These are phyloP conservation scores for Schwanniomyces etchellsii DNA, from an alignment of 1,139 yeast genomes.

Conservation along the genomic window DNA sequence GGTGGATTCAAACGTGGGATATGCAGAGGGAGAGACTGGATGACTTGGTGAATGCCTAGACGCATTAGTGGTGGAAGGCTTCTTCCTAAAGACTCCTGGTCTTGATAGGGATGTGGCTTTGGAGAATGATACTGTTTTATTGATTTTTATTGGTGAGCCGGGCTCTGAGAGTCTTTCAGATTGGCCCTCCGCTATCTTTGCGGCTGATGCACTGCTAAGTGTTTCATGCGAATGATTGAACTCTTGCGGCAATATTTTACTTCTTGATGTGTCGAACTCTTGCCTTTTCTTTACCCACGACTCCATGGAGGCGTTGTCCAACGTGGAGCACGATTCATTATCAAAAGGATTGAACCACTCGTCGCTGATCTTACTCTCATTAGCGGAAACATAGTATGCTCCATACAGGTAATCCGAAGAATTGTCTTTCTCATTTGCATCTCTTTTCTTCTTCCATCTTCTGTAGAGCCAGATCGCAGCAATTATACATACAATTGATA, in stretches of 20 bases:
- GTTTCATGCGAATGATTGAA: slow-evolving; percentile 29
- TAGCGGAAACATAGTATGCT: slow-evolving; percentile 13
- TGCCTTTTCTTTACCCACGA: slow-evolving; percentile 52
- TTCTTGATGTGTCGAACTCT: slow-evolving; percentile 34
- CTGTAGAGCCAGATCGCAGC: neutral
- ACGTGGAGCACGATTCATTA: slow-evolving; percentile 39
- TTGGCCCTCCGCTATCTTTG: slow-evolving; percentile 1
- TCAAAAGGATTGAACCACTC: slow-evolving; percentile 1
- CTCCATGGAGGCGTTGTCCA: slow-evolving; percentile 32
- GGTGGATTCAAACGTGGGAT: slow-evolving; percentile 1
- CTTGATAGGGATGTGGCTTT: slow-evolving; percentile 7
- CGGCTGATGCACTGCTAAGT: slow-evolving; percentile 9
- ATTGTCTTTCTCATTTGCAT: slow-evolving; percentile 17
- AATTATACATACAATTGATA: slow-evolving; percentile 8
- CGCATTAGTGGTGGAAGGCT: slow-evolving; percentile 3
- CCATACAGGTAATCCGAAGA: slow-evolving; percentile 34
- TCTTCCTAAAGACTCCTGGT: neutral
- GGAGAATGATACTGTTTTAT: slow-evolving; percentile 19
- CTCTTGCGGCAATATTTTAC: slow-evolving; percentile 16
- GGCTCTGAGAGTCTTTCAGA: slow-evolving; percentile 8
- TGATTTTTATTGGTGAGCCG: slow-evolving; percentile 17
- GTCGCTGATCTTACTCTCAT: neutral
- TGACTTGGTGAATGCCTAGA: neutral
- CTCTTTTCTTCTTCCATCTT: slow-evolving; percentile 9
- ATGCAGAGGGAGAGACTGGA: slow-evolving; percentile 10